Evolutionary conservation across 768 basidiomycete genomes (phyloP), one percentile per base, ranked within the genome.

Genomic region (Tricholoma terreum): DNA sequence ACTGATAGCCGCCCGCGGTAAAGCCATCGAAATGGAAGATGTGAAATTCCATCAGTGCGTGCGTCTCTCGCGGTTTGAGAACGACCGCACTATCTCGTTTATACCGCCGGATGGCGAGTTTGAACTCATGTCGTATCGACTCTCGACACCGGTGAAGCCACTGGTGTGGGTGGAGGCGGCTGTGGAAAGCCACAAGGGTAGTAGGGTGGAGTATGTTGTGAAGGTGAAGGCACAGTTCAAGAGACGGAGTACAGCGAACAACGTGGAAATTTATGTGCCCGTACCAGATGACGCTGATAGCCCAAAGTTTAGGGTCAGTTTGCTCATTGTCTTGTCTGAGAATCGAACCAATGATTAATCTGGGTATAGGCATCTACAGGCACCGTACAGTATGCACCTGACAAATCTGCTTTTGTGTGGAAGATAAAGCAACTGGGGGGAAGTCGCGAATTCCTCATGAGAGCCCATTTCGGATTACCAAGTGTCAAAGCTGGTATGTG

Each of bases 31-130:
- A 75, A 97, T 99, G 91, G 97, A 99, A 71, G 97, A 98, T 66
- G 93, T 98, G 77, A 98, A 98, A 71, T 99, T 99, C 77, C 97
- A 99, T 69, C 97, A 99, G 80, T 99, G 97, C 67, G 97, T 98
- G 10, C 92, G 97, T 9, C 81, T 99, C 21, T 90, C 94, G 9
- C 86, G 96, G 6, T 99, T 99, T 68, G 97, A 99, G 69, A 98
- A 97, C 72, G 96, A 99, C 75, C 89, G 97, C 58, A 98, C 96
- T 0, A 99, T 98, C 68, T 94, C 92, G 34, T 99, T 99, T 77
- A 99, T 98, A 65, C 97, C 97, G 0, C 96, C 97, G 3, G 96
- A 98, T 69, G 97, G 97, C 66, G 96, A 98, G 71, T 98, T 99
- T 67, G 97, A 98, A 68, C 84, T 98, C 57, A 98, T 98, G 94